Base-by-base conservation (phyloP, 176 grass and related monocot species). In the Otatea glauca region DNA sequence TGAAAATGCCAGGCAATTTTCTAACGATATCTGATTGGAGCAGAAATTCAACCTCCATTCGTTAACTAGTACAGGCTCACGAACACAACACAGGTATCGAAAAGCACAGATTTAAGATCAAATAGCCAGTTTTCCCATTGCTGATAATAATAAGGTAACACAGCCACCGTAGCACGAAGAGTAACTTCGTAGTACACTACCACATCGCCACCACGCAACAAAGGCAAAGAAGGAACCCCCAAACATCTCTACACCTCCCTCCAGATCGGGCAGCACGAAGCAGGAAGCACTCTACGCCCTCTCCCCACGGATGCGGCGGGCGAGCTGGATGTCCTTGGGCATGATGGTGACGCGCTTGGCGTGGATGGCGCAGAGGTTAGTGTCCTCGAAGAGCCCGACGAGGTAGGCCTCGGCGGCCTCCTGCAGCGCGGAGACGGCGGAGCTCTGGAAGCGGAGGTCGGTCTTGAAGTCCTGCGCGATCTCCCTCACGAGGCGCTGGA, bases 261-360 rank as follows among this genome's bases (percentile, higher is more conserved):
- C 55, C 11, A 83, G 11, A 70, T 16, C 32, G 21, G 45, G 5
- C n/a, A 13, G 44, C 0, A 7, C 29, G 29, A 29, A 29, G 29
- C 29, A 29, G 7, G n/a, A 25, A 2, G n/a, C 12, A 1, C 10
- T 21, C 60, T 90, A 90, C 2, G 89, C 86, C 76, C 92, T 91
- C 89, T 94, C 89, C 0, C 89, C 89, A 14, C 87, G 77, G 92
- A 94, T 92, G 45, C 92, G 87, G 20, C 84, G 92, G 0, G 92
- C 81, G 23, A 94, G 87, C 87, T 94, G 92, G 73, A 92, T 88
- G 47, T 94, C 92, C 89, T 92, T 94, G 68, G 87, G 84, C 92
- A 94, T 94, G 81, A 94, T 92, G 77, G 89, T 94, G 65, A 94
- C 92, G 38, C 87, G 82, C 89, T 94, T 92, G 77, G 89, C 87